A percentile compares a stretch with the other conserved stretches of the same genome.
phyloP scores from a whole-genome alignment of 176 grass and related monocot species.

The Saccharum spontaneum region DNA sequence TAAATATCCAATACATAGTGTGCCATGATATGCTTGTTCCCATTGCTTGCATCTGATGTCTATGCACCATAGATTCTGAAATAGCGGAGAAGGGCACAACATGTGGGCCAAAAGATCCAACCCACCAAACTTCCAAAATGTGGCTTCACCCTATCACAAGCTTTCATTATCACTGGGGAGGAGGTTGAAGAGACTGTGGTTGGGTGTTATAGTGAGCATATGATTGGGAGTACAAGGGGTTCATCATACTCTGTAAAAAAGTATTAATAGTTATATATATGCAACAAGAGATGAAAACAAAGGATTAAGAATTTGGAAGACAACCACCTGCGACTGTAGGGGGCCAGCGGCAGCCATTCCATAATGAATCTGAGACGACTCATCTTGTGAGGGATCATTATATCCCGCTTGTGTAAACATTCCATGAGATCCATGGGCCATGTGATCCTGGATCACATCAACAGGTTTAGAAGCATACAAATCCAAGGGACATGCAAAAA shows the following conservation, averaged over 20 bases:
- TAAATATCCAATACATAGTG: constrained; percentile 38
- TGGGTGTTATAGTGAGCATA: constrained; percentile 92
- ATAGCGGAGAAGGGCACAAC: constrained; percentile 56
- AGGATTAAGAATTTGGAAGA: background rate
- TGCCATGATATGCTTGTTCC: constrained; percentile 37
- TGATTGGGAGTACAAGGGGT: constrained; percentile 84
- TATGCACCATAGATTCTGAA: constrained; percentile 35
- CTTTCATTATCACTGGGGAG: constrained; percentile 65
- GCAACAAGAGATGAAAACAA: background rate
- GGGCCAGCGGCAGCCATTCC: constrained; percentile 56
- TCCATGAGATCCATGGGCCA: constrained; percentile 87
- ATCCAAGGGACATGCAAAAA: constrained; percentile 8
- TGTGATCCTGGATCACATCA: constrained; percentile 73
- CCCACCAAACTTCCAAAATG: constrained; percentile 55
- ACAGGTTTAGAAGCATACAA: constrained; percentile 8
- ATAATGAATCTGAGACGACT: constrained; percentile 88
- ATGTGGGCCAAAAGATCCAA: constrained; percentile 64
- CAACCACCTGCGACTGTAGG: constrained; percentile 89
- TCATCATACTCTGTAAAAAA: constrained; percentile 77
- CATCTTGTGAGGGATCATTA: constrained; percentile 88
- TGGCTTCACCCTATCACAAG: constrained; percentile 52
- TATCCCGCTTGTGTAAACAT: constrained; percentile 92
- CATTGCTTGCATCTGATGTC: constrained; percentile 37
- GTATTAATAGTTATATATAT: background rate
- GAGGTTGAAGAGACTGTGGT: constrained; percentile 80